Percentiles rank a stretch among this genome's conserved stretches.
Conservation (phyloP, 2,329 filamentous ascomycete species). For the Arthrobotrys entomopaga region DNA sequence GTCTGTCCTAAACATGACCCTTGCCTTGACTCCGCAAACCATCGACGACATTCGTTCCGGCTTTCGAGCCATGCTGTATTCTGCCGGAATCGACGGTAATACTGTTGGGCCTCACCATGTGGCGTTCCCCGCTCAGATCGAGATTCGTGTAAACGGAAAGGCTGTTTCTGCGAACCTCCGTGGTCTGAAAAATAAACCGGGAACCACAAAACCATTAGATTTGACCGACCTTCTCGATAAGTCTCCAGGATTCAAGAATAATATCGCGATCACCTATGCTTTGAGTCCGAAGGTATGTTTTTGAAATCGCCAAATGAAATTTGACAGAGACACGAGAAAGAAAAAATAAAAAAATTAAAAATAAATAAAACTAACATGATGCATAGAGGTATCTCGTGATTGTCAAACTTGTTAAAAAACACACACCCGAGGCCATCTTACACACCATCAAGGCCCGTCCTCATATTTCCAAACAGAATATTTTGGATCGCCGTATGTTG, state of each 20-base stretch:
- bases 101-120: conserved; percentile 69
- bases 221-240: conserved; percentile 80
- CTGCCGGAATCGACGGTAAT: conserved; percentile 24
- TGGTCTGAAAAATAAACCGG: conserved; percentile 94
- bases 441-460: conserved; percentile 72
- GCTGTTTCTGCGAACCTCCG: conserved; percentile 93
- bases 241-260: conserved; percentile 76
- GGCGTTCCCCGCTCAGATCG: conserved; percentile 89
- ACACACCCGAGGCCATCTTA: conserved; percentile 77
- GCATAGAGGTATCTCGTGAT: conserved; percentile 65
- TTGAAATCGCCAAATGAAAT: no score
- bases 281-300: conserved; percentile 82
- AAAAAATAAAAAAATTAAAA: neutral
- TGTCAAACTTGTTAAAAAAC: conserved; percentile 78
- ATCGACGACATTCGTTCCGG: conserved; percentile 29
- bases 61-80: conserved; percentile 41
- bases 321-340: no score
- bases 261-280: conserved; percentile 87
- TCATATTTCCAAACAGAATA: conserved; percentile 80
- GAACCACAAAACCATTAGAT: conserved; percentile 91
- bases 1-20: conserved; percentile 20
- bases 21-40: conserved; percentile 17
- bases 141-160: conserved; percentile 87
- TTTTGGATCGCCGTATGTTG: conserved; percentile 81
- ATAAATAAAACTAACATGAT: conserved; percentile 60